Evolutionary conservation across 2,329 filamentous ascomycete species (phyloP).

Genomic region (Fusarium cicatricum): DNA sequence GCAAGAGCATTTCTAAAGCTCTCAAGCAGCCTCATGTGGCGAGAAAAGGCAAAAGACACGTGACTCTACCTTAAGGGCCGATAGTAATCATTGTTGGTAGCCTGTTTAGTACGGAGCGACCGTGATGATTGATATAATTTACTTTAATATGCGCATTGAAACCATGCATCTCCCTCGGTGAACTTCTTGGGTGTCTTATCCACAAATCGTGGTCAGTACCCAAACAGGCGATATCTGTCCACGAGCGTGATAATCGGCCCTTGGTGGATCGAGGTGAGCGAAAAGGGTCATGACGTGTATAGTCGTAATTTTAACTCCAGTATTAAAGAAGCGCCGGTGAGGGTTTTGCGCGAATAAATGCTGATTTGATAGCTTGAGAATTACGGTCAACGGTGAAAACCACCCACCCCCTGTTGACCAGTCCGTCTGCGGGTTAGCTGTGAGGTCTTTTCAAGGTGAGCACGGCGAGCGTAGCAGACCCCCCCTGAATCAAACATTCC

Average conservation of each 20-base stretch:
- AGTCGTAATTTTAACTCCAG: conserved; percentile 1
- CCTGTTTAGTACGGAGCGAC: too few species aligned
- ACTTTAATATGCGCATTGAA: too few species aligned
- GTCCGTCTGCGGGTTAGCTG: conserved; percentile 14
- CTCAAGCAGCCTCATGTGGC: too few species aligned
- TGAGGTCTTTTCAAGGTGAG: conserved; percentile 32
- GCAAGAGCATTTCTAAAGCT: too few species aligned
- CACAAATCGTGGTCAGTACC: background rate
- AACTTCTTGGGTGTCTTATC: background rate
- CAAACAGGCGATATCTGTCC: background rate
- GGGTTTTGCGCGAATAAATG: conserved; percentile 36
- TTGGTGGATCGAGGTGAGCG: background rate
- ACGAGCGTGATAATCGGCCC: background rate
- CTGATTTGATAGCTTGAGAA: too few species aligned
- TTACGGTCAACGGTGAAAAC: conserved; percentile 8
- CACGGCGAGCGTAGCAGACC: conserved; percentile 22
- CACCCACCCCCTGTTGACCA: too few species aligned
- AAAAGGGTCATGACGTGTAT: background rate
- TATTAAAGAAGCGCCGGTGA: background rate
- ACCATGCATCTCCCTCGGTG: background rate
- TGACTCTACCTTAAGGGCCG: too few species aligned
- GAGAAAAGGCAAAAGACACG: too few species aligned
- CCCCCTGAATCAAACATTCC: conserved; percentile 33
- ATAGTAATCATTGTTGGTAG: too few species aligned
- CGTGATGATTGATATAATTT: too few species aligned